Percentiles rank a stretch among this genome's conserved stretches.
Conservation (phyloP, 768 basidiomycete genomes). For the Mycena kentingensis region DNA sequence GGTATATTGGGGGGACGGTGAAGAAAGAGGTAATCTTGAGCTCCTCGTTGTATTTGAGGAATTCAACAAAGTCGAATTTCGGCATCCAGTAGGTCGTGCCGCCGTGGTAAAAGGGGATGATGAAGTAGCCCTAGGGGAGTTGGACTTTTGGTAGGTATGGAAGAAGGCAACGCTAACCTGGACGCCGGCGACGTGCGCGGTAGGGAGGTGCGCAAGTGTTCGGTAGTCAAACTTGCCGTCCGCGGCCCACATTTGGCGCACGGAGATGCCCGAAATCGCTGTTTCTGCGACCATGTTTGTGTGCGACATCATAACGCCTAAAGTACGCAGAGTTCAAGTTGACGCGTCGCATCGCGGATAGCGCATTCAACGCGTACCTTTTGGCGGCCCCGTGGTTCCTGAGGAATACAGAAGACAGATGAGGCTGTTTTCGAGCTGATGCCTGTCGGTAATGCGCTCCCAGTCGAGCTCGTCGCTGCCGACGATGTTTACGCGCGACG, state of each 20-base stretch:
- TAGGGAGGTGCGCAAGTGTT: constrained; percentile 15
- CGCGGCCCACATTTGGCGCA: constrained; percentile 8
- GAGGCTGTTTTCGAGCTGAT: constrained; percentile 14
- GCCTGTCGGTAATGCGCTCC: constrained; percentile 10
- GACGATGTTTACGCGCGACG: constrained; percentile 10
- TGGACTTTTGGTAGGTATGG: background rate
- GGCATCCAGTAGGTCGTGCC: constrained; percentile 18
- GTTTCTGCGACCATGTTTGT: constrained; percentile 11
- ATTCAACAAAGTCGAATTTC: constrained; percentile 15
- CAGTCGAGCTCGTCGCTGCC: constrained; percentile 13
- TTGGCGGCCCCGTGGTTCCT: constrained; percentile 15
- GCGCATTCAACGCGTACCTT: constrained; percentile 13
- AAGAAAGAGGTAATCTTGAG: constrained; percentile 14
- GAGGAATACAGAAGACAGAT: constrained; percentile 18
- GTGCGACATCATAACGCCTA: constrained; percentile 17
- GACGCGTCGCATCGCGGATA: too few species aligned
- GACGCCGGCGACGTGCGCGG: constrained; percentile 16
- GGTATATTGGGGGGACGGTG: constrained; percentile 13
- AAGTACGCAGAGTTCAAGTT: background rate
- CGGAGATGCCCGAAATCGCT: background rate
- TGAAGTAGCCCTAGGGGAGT: constrained; percentile 4
- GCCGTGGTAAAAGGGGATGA: constrained; percentile 12
- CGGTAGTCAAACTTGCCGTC: constrained; percentile 9
- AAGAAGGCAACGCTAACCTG: background rate
- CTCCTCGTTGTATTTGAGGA: constrained; percentile 9